Base-by-base conservation (phyloP, 441 rosid genomes). In the Adansonia rubrostipa region DNA sequence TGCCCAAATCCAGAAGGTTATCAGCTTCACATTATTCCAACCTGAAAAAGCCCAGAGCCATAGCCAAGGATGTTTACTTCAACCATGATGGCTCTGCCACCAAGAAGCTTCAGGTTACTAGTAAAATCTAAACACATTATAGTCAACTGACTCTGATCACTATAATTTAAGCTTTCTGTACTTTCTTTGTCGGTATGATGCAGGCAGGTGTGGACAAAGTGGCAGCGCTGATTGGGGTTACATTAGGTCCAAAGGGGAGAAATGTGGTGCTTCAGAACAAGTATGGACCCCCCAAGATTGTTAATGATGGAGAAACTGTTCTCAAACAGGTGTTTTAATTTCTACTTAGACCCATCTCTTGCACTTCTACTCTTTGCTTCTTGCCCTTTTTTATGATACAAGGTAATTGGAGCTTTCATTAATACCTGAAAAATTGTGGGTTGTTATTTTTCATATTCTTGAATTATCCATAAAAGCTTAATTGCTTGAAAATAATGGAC, bases 281-380 rank as follows among this genome's bases (percentile, higher is more conserved):
- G 88, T 95, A 95, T 71, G 97, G 99, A 63, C 93, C 98, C 57
- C 97, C 97, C 9, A 91, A 83, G 91, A 95, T 95, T 79, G 98
- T 93, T 80, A 93, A 95, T 79, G 97, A 95, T 70, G 98, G 99
- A 40, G 97, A 92, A 85, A 93, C 97, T 58, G 93, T 95, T 61
- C 97, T 93, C 70, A 95, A 91, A 78, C 85, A 95, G 98, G 98
- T 89, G 48, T 11, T 24, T 1, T 3, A 3, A 28, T 3, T 56
- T 36, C 74, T 70, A 70, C 20, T 50, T 70, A 53, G 73, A 44
- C 15, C 53, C 54, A 20, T 68, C 36, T n/a, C 56, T 36, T 19
- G 17, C 8, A 45, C 33, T 68, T 68, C 15, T 45, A 45, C 4
- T 19, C 36, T 67, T 17, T 67, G 71, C 10, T 19, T 67, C 28